Evolutionary conservation across 345 rosid genomes (phyloP).

Genomic region (Camelina neglecta): DNA sequence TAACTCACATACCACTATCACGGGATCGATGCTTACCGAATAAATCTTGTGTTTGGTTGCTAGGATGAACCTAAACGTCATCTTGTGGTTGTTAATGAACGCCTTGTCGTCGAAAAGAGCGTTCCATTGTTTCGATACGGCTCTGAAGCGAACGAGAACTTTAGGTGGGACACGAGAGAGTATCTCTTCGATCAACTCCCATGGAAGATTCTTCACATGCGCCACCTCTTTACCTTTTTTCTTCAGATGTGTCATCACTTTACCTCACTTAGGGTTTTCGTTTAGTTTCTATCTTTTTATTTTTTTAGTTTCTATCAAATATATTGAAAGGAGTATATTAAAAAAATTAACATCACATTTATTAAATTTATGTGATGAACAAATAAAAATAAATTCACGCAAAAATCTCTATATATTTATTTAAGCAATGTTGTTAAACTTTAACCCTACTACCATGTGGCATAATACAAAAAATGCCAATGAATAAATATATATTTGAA

Average conservation of each 20-base stretch:
- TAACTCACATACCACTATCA: neutral
- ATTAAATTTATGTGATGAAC: too few species aligned
- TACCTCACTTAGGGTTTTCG: neutral
- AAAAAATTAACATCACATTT: too few species aligned
- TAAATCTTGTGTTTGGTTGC: neutral
- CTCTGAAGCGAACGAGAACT: neutral
- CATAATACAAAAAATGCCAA: too few species aligned
- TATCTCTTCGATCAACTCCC: constrained; percentile 14
- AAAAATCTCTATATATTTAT: too few species aligned
- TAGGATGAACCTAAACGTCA: neutral
- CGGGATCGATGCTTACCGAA: constrained; percentile 5
- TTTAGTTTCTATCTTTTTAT: too few species aligned
- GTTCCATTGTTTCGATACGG: constrained; percentile 15
- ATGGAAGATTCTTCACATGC: neutral
- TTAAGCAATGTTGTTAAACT: too few species aligned
- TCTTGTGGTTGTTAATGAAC: neutral
- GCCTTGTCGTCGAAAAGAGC: neutral
- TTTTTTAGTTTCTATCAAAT: too few species aligned
- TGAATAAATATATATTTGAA: too few species aligned
- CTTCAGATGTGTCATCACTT: neutral
- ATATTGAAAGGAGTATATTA: too few species aligned
- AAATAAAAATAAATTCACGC: too few species aligned
- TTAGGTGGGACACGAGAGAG: neutral
- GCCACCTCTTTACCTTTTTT: neutral
- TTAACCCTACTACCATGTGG: too few species aligned